Evolutionary conservation across 805 yeast genomes (phyloP), one percentile per base, ranked within the genome.

Genomic region (Wickerhamiella hasegawae): DNA sequence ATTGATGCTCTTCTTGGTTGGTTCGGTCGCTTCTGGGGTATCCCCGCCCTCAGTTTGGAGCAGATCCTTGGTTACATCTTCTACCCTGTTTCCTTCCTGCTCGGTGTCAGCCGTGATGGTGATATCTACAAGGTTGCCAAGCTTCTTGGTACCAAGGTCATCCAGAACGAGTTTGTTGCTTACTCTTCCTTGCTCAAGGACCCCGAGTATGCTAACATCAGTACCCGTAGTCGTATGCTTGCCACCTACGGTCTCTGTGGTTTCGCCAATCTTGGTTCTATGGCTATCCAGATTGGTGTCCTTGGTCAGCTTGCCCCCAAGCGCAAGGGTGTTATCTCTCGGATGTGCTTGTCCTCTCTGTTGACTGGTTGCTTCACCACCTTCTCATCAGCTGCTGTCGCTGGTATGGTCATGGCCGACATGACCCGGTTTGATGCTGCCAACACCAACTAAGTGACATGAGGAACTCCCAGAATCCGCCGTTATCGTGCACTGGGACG

Each of bases 191-290:
- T 68, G 51, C 56, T 61, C 45, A 53, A 52, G 31, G 50, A 46
- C 40, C n/a, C n/a, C n/a, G n/a, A n/a, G n/a, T n/a, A n/a, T n/a
- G 52, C 60, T 3, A 63, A 63, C 37, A 52, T 72, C 63, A 59
- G 69, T 25, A 53, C 59, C 35, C 65, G 77, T 53, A 69, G 71
- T 26, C 60, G 59, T 24, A 55, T 72, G 47, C 57, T 72, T 46
- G 75, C 76, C 24, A 71, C 77, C 15, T 72, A 70, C 43, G 71
- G 73, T 15, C 62, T 69, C 28, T 71, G 77, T 59, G 76, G 78
- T 1, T 72, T 72, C 51, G 68, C 76, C 24, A 72, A 72, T 53
- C 56, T 72, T 32, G 78, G 77, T 21, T 67, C 75, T 4, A 59
- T 72, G 43, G 78, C 76, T 46, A 70, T 71, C 39, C 71, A 70